These are phyloP conservation scores for Cercis canadensis DNA, from an alignment of 306 rosid genomes.

Conservation along the genomic window DNA sequence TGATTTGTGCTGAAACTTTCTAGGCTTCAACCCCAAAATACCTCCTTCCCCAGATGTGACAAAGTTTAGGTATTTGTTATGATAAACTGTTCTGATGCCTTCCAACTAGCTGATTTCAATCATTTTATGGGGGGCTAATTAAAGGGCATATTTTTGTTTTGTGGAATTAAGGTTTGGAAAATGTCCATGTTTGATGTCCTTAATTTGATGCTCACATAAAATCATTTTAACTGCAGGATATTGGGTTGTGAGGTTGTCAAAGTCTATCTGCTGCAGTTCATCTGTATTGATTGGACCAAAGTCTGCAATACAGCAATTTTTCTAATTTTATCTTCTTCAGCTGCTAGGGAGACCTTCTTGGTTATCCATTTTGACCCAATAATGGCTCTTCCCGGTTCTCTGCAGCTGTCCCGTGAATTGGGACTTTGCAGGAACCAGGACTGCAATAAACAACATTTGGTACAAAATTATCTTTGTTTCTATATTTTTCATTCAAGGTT, in stretches of 20 bases:
- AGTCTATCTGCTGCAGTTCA: constrained; percentile 33
- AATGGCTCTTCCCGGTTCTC: constrained; percentile 85
- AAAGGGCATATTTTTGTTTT: background rate
- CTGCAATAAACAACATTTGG: constrained; percentile 55
- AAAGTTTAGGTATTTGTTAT: no score
- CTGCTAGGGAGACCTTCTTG: constrained; percentile 40
- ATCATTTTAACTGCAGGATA: constrained; percentile 42
- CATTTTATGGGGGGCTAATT: background rate
- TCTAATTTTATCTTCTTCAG: constrained; percentile 28
- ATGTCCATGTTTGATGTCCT: constrained; percentile 8
- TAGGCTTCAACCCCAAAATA: no score
- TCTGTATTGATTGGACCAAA: constrained; percentile 32
- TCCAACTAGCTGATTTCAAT: constrained; percentile 8
- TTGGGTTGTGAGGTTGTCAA: constrained; percentile 37
- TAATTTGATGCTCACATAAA: constrained; percentile 30
- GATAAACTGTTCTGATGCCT: no score
- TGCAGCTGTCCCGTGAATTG: constrained; percentile 77
- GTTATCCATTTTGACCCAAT: constrained; percentile 33
- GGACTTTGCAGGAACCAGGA: constrained; percentile 73
- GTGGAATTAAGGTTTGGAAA: constrained; percentile 22
- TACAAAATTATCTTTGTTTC: constrained; percentile 34
- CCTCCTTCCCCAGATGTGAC: no score
- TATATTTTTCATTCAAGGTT: constrained; percentile 4
- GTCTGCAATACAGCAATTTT: constrained; percentile 27
- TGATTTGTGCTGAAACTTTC: no score